Percentiles rank a stretch among this genome's conserved stretches.
Evolutionary conservation across 331 rosid genomes (phyloP).

Genomic region (Acacia concinna): DNA sequence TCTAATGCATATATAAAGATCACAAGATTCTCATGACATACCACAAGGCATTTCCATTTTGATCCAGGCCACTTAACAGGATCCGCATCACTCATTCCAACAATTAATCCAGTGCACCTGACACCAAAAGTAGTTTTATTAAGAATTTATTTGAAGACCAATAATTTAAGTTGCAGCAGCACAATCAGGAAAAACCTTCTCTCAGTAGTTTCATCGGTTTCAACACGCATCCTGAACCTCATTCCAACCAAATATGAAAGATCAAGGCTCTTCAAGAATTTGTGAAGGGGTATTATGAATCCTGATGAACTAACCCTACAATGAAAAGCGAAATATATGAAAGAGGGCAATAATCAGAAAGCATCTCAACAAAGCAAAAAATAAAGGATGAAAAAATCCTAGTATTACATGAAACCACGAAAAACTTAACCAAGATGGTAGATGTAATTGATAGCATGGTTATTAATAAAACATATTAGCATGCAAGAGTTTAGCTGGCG

Average conservation of each 20-base stretch:
- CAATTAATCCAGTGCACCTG: conserved; percentile 79
- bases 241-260: conserved; percentile 73
- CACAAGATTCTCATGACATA: conserved; percentile 29
- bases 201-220: conserved; percentile 83
- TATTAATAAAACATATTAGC: not conserved
- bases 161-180: conserved; percentile 8
- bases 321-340: conserved; percentile 1
- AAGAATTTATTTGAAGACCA: conserved; percentile 3
- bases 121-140: conserved; percentile 14
- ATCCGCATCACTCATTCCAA: conserved; percentile 71
- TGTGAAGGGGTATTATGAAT: conserved; percentile 66
- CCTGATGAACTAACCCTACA: conserved; percentile 76
- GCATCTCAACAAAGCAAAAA: not conserved
- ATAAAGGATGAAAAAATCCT: not conserved
- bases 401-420: not conserved
- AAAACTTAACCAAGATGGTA: conserved; percentile 12
- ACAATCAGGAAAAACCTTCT: conserved; percentile 56
- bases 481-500: not conserved
- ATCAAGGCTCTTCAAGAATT: conserved; percentile 68
- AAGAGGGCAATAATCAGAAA: conserved; percentile 12
- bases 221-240: conserved; percentile 90
- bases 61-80: conserved; percentile 91
- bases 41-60: conserved; percentile 87
- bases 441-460: not conserved
- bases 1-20: not conserved